These are phyloP conservation scores for Candida krabiensis DNA, from an alignment of 805 yeast species.

Conservation along the genomic window DNA sequence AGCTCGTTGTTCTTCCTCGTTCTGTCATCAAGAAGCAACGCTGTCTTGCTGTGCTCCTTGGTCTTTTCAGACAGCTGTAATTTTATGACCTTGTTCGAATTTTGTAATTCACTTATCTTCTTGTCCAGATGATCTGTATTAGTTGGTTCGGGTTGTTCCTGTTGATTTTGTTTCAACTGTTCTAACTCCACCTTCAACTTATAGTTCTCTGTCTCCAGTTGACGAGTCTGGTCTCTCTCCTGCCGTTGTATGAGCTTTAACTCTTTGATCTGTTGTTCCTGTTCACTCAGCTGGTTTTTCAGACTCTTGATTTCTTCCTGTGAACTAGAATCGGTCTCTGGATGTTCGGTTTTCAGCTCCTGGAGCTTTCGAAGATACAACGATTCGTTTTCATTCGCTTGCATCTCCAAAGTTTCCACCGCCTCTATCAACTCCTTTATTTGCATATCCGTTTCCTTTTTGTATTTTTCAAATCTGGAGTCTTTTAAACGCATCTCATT, in stretches of 20 bases:
- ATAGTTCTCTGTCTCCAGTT: conserved; percentile 19
- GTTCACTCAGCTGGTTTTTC: background rate
- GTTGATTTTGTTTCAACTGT: conserved; percentile 2
- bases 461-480: conserved; percentile 44
- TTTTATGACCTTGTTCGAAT: background rate
- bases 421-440: conserved; percentile 60
- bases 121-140: background rate
- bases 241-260: conserved; percentile 11
- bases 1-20: conserved; percentile 5
- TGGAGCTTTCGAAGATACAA: conserved; percentile 47
- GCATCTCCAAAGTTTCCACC: conserved; percentile 52
- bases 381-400: conserved; percentile 55
- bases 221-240: conserved; percentile 14
- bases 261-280: conserved; percentile 2
- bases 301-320: background rate
- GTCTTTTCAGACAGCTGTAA: background rate
- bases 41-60: background rate
- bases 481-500: conserved; percentile 44
- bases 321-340: background rate
- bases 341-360: conserved; percentile 29
- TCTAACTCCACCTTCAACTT: conserved; percentile 7
- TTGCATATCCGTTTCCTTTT: conserved; percentile 49
- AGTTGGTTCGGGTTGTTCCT: too few species aligned
- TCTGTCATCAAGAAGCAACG: background rate
- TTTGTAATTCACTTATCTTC: too few species aligned